Conservation (phyloP, 805 yeast species). For the Candida silvicultrix region DNA sequence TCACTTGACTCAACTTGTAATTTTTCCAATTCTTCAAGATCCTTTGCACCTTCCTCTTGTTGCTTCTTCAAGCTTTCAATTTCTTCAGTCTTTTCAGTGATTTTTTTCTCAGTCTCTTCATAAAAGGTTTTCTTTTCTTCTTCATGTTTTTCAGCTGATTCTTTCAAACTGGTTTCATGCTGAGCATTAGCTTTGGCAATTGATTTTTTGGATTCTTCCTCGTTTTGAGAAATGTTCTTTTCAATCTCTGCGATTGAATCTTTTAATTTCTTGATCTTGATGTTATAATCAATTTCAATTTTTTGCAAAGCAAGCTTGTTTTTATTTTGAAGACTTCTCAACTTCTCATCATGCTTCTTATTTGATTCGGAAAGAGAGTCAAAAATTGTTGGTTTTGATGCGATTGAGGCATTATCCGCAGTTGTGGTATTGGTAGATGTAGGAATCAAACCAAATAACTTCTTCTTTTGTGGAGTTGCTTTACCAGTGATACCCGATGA, state of each 20-base stretch:
- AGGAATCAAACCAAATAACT: constrained; percentile 10
- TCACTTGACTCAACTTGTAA: constrained; percentile 19
- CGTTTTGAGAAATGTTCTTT: constrained; percentile 9
- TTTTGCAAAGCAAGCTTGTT: constrained; percentile 12
- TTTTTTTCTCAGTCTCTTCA: constrained; percentile 19
- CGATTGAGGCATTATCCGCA: not conserved
- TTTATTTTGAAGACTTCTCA: constrained; percentile 11
- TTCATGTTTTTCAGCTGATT: constrained; percentile 17
- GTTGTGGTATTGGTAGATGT: not conserved
- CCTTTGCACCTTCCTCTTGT: constrained; percentile 14
- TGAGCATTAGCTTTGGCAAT: constrained; percentile 11
- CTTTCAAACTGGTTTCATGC: constrained; percentile 12
- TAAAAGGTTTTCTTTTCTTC: constrained; percentile 12
- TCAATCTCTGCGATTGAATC: constrained; percentile 18
- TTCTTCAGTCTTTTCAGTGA: constrained; percentile 12
- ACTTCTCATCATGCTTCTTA: constrained; percentile 11
- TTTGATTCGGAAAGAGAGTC: constrained; percentile 15
- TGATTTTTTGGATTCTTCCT: constrained; percentile 7
- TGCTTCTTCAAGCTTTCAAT: constrained; percentile 16
- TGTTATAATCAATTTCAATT: constrained; percentile 14
- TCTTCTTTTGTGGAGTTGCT: constrained; percentile 4
- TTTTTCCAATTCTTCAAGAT: constrained; percentile 18
- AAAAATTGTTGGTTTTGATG: constrained; percentile 7
- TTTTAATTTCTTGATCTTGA: constrained; percentile 16
- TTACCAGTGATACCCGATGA: not conserved